Base-by-base conservation (phyloP, 1,284 basidiomycete species). In the Marasmius fiardii region DNA sequence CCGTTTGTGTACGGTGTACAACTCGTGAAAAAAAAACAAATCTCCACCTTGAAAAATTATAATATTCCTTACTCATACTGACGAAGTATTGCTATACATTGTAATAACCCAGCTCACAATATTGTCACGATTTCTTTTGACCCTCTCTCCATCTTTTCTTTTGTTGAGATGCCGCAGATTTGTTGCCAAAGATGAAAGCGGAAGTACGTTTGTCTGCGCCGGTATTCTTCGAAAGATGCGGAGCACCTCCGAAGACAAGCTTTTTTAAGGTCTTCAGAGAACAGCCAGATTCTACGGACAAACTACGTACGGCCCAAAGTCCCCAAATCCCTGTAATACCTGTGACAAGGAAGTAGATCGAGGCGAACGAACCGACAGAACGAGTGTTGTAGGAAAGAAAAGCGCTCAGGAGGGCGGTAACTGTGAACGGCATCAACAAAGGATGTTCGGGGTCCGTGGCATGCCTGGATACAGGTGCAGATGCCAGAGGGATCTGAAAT, bases 131-230 rank as follows among this genome's bases (percentile, higher is more conserved):
- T 51, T 62, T 61, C 59, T 66, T 59, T 56, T 63, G 70, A 56
- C 74, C 65, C 63, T 71, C 80, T 69, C 74, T 81, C 85, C 82
- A 85, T 56, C 71, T 67, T 68, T 83, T 88, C 73, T 89, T 92
- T 70, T 83, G 81, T 34, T 74, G 71, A 3, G 87, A 89, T 8
- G 90, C 88, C 24, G 88, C 82, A 43, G 75, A 74, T 63, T 80
- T 88, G 72, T 90, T 92, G 0, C 86, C 82, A 65, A 92, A 92
- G 18, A 91, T 72, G 67, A 92, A 90, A 2, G 82, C 65, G 16
- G 88, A 90, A 3, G 89, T 92, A 57, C 82, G 83, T 65, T 91
- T 91, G 71, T 92, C 88, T 24, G 88, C 85, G 6, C 88, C 89
- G 2, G 88, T 92, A 64, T 82, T 88, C 65, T 79, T 81, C 20